Conservation (phyloP, 768 basidiomycete species). For the Xanthoconium stramineum region DNA sequence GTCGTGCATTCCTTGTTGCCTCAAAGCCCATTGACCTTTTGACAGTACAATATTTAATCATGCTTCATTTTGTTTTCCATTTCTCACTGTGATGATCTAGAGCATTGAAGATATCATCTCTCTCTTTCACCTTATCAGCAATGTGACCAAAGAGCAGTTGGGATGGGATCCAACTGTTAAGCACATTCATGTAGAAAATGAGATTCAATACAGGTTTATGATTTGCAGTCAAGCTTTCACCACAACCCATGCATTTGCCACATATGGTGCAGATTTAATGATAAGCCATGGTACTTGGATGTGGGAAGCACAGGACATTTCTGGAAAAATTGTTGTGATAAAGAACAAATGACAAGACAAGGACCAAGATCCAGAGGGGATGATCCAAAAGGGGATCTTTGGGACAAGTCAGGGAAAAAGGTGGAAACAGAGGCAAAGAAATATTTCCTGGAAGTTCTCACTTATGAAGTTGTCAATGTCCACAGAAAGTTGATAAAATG, state of each 20-base stretch:
- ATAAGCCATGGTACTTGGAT: background rate
- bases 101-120: background rate
- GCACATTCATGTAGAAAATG: background rate
- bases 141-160: background rate
- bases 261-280: background rate
- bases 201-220: background rate
- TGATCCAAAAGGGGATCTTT: background rate
- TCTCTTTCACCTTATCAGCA: conserved; percentile 5
- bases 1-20: background rate
- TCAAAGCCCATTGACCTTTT: conserved; percentile 1
- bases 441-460: background rate
- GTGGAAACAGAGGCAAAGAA: background rate
- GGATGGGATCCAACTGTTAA: background rate
- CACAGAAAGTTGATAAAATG: background rate
- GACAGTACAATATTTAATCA: background rate
- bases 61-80: background rate
- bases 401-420: background rate
- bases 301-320: background rate
- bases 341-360: background rate
- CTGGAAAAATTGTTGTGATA: background rate
- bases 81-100: background rate
- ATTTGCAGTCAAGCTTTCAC: background rate
- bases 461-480: background rate
- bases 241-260: background rate
- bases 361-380: background rate